These are phyloP conservation scores for Brassica hybrid DNA, from an alignment of 441 rosid species.

Conservation along the genomic window DNA sequence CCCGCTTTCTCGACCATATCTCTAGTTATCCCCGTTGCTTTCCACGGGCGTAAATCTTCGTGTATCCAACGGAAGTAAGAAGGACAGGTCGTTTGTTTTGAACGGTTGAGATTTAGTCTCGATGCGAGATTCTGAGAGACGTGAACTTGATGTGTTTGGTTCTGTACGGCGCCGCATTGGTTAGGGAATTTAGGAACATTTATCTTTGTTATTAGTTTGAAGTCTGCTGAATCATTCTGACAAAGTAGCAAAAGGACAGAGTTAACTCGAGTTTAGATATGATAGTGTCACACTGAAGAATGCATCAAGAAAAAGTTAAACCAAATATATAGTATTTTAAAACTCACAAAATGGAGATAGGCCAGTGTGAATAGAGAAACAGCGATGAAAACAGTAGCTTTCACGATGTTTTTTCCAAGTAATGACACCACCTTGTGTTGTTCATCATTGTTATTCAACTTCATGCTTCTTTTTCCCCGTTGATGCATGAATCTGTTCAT, in stretches of 20 bases:
- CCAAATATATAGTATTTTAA: not conserved
- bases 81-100: conserved; percentile 49
- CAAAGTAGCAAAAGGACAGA: not conserved
- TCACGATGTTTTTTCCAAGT: conserved; percentile 23
- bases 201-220: conserved; percentile 9
- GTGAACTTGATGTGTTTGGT: conserved; percentile 15
- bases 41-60: conserved; percentile 65
- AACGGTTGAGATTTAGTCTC: conserved; percentile 15
- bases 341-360: conserved; percentile 38
- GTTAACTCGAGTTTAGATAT: not conserved
- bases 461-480: conserved; percentile 6
- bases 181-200: conserved; percentile 27
- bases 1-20: conserved; percentile 51
- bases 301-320: not conserved
- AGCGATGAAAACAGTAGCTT: conserved; percentile 28
- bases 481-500: conserved; percentile 3
- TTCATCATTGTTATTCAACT: conserved; percentile 16
- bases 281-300: not conserved
- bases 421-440: conserved; percentile 17
- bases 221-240: conserved; percentile 30
- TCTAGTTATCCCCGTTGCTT: conserved; percentile 50
- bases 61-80: conserved; percentile 67
- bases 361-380: conserved; percentile 34
- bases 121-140: not conserved
- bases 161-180: conserved; percentile 21